phyloP scores from a whole-genome alignment of 768 basidiomycete genomes.

The Boletellus emodensis region DNA sequence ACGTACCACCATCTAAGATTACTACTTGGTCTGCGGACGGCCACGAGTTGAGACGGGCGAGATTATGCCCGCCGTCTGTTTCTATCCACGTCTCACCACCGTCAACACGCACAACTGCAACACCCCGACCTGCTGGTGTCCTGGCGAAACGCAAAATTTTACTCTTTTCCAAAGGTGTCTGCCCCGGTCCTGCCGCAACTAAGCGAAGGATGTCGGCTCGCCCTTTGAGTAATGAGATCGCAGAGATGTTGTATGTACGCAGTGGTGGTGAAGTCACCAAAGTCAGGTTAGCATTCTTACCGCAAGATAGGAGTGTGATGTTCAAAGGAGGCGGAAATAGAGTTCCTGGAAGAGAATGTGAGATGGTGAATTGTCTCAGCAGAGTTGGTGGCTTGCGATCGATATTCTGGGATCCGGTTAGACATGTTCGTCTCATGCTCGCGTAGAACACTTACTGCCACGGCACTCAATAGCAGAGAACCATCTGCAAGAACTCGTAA shows the following conservation, averaged over 20 bases:
- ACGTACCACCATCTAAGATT: constrained; percentile 63
- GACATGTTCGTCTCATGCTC: not conserved
- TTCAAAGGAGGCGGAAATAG: constrained; percentile 47
- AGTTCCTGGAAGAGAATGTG: constrained; percentile 53
- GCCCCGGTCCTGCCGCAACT: constrained; percentile 38
- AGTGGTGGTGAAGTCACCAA: constrained; percentile 69
- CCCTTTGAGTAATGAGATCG: constrained; percentile 60
- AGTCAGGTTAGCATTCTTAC: constrained; percentile 41
- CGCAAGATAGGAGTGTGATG: constrained; percentile 51
- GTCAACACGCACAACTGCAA: constrained; percentile 58
- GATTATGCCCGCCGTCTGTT: constrained; percentile 41
- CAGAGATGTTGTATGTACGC: constrained; percentile 54
- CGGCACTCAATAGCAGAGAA: constrained; percentile 66
- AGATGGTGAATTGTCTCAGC: constrained; percentile 67
- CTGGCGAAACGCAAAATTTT: constrained; percentile 62
- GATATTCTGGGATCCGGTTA: constrained; percentile 59
- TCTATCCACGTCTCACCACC: constrained; percentile 67
- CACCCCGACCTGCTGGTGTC: constrained; percentile 74
- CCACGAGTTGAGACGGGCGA: constrained; percentile 53
- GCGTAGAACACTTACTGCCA: constrained; percentile 51
- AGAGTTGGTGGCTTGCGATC: constrained; percentile 85
- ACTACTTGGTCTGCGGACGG: constrained; percentile 59
- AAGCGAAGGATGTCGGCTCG: constrained; percentile 48
- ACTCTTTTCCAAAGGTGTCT: constrained; percentile 44
- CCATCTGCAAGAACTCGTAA: constrained; percentile 68